Evolutionary conservation across 768 basidiomycete genomes (phyloP).

Genomic region (Pleurotus eryngii): DNA sequence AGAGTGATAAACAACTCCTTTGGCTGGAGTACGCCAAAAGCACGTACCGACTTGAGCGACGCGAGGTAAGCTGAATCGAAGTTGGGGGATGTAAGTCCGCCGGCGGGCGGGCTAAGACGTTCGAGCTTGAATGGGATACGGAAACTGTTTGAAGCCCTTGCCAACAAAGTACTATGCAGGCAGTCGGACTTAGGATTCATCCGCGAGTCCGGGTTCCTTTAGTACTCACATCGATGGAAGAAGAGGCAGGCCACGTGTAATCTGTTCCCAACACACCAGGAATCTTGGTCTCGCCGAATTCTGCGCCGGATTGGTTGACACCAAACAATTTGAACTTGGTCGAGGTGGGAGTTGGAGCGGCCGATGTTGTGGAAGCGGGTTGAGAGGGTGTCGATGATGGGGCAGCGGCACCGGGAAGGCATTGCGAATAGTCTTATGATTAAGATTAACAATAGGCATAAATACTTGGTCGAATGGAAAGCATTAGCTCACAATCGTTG

Average conservation of each 20-base stretch:
- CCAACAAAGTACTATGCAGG: constrained; percentile 49
- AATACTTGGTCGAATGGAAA: too few species aligned
- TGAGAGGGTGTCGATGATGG: constrained; percentile 23
- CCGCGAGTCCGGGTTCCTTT: neutral
- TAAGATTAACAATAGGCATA: neutral
- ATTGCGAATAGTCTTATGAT: constrained; percentile 45
- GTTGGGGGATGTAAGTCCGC: constrained; percentile 46
- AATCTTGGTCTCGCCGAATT: constrained; percentile 48
- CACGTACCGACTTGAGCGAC: constrained; percentile 41
- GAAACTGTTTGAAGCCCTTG: constrained; percentile 62
- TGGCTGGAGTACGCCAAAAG: neutral
- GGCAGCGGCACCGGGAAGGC: constrained; percentile 31
- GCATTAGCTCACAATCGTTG: constrained; percentile 36
- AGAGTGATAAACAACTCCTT: neutral
- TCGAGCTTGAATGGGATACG: constrained; percentile 60
- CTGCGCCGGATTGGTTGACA: constrained; percentile 60
- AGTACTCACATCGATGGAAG: constrained; percentile 30
- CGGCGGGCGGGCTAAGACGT: constrained; percentile 49
- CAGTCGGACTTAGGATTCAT: constrained; percentile 16
- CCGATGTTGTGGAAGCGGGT: constrained; percentile 24
- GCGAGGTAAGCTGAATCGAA: constrained; percentile 52
- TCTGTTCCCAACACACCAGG: constrained; percentile 42
- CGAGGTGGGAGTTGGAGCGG: constrained; percentile 24
- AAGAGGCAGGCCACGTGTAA: constrained; percentile 49
- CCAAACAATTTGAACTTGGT: constrained; percentile 64